Conservation (phyloP, 257 asterid genomes). For the Solanum pinnatisectum region DNA sequence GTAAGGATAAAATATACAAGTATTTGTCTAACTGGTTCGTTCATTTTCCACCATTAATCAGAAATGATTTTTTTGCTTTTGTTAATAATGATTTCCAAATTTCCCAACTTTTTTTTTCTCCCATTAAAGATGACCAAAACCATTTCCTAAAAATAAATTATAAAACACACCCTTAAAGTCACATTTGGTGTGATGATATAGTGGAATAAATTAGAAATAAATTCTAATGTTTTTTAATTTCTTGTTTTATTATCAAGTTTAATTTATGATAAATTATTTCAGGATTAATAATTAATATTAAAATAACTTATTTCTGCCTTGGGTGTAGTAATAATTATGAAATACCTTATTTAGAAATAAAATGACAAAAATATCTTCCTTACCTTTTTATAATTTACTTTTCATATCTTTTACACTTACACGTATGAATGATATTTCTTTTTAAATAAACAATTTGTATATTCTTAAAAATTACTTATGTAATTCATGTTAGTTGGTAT, state of each 20-base stretch:
- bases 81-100: background rate
- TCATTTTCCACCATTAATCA: background rate
- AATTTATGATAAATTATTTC: background rate
- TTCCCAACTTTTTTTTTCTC: background rate
- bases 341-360: too few relatives aligned
- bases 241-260: background rate
- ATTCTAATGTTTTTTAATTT: too few relatives aligned
- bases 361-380: background rate
- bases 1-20: background rate
- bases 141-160: background rate
- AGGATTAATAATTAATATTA: too few relatives aligned
- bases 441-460: too few relatives aligned
- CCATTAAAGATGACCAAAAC: background rate
- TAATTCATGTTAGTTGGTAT: background rate
- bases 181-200: background rate
- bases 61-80: background rate
- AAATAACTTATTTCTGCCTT: too few relatives aligned
- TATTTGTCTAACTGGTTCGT: background rate
- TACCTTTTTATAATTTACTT: background rate
- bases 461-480: too few relatives aligned
- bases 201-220: background rate
- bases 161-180: background rate
- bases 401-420: too few relatives aligned
- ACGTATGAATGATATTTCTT: background rate
- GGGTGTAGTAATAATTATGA: background rate